Base-by-base conservation (phyloP, 805 yeast genomes). In the Ogataea degrootiae region DNA sequence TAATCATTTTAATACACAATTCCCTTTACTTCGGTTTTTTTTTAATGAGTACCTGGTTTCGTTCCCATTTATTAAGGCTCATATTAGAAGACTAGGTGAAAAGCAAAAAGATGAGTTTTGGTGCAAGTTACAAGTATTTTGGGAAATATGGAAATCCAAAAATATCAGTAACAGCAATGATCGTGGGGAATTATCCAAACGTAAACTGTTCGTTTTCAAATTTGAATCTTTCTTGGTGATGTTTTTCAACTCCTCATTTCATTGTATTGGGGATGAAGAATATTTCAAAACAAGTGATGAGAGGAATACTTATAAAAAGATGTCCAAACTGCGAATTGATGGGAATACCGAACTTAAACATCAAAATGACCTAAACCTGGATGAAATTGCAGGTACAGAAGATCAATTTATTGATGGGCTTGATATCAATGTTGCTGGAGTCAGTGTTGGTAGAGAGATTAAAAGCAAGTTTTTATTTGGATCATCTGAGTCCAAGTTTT, bases 71-170 rank as follows among this genome's bases (percentile, higher is more conserved):
- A 70, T 94, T 33, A 74, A 77, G 39, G 75, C 76, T 39, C 79
- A 80, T 43, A 49, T 66, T 46, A 48, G 52, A 22, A 34, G 40
- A 3, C 23, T 34, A n/a, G 37, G 43, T 1, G 45, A 49, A 37
- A 44, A 43, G 6, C 50, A 54, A 19, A 53, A 54, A 31, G 53
- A 56, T 29, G 51, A 45, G 16, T 87, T 92, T 59, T 92, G 97
- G 97, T 79, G 79, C 41, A 83, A 84, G 42, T 82, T 90, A 0
- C 97, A 91, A 66, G 82, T 83, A 23, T 88, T 91, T 59, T 78
- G 85, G 59, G 96, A 90, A 60, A 77, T 83, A 46, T 83, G 94
- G 68, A 84, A 87, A 64, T 68, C 74, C 19, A 80, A 87, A 62
- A 79, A 80, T 39, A 79, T 92, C 43, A 82, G 90, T 52, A 77